These are phyloP conservation scores for Cyclotella kingstonii DNA, from an alignment of 108 stramenopile species.

Conservation along the genomic window DNA sequence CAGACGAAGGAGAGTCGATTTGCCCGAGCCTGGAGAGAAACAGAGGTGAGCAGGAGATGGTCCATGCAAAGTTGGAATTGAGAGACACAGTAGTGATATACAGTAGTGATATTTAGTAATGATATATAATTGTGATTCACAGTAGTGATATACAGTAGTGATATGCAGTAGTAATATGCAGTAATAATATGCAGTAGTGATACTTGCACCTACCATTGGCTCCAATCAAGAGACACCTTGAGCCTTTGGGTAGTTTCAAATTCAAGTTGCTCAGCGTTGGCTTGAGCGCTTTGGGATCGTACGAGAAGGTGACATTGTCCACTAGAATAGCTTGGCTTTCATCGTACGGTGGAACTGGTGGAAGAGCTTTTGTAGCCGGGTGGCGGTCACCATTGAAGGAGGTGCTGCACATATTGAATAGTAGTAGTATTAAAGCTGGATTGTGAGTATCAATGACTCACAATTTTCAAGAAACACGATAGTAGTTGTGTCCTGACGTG, in stretches of 20 bases:
- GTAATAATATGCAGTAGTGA: neutral
- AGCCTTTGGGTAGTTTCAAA: constrained; percentile 65
- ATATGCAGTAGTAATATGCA: neutral
- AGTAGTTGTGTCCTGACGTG: too few species aligned
- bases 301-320: constrained; percentile 70
- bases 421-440: neutral
- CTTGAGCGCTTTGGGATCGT: constrained; percentile 46
- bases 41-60: too few species aligned
- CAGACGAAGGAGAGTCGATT: constrained; percentile 89
- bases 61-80: too few species aligned
- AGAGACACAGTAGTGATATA: neutral
- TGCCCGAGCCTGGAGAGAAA: constrained; percentile 59
- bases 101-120: neutral
- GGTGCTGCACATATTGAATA: neutral
- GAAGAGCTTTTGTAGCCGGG: constrained; percentile 77
- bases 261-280: constrained; percentile 59
- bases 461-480: too few species aligned
- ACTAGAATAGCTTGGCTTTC: constrained; percentile 62
- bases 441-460: too few species aligned
- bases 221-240: constrained; percentile 84
- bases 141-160: neutral
- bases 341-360: constrained; percentile 64
- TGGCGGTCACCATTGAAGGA: neutral
- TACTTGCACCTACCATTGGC: constrained; percentile 56
- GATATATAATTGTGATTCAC: neutral